Evolutionary conservation across 2,329 filamentous ascomycete species (phyloP).

Genomic region (Alternaria alternata): DNA sequence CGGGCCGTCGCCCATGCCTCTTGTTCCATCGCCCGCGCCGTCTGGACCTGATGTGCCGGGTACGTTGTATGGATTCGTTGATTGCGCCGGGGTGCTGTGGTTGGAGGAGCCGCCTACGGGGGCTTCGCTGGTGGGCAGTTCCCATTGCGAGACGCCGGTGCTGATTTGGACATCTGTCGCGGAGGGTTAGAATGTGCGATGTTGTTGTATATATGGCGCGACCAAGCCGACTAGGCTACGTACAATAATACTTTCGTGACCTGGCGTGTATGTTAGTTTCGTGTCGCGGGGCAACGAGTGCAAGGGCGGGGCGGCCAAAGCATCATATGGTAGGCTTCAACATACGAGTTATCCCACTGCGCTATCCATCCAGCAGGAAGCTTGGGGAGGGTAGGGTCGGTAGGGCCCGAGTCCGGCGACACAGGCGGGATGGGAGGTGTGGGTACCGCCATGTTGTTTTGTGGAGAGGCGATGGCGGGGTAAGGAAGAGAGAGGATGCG

Average conservation of each 20-base stretch:
- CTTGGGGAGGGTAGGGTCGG: conserved; percentile 49
- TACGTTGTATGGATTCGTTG: conserved; percentile 69
- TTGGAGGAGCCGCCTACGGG: conserved; percentile 67
- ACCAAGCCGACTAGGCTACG: conserved; percentile 13
- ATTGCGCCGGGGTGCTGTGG: conserved; percentile 52
- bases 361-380: conserved; percentile 52
- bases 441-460: conserved; percentile 42
- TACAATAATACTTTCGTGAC: conserved; percentile 53
- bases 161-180: conserved; percentile 69
- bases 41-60: conserved; percentile 45
- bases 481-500: conserved; percentile 1
- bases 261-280: conserved; percentile 37
- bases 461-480: conserved; percentile 14
- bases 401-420: conserved; percentile 51
- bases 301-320: conserved; percentile 23
- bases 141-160: conserved; percentile 77
- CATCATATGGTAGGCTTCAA: neutral
- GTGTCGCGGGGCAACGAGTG: conserved; percentile 26
- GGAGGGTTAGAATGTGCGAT: neutral
- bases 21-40: conserved; percentile 53
- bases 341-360: conserved; percentile 52
- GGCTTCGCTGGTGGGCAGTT: conserved; percentile 71
- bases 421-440: conserved; percentile 49
- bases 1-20: conserved; percentile 60
- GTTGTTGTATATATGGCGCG: neutral